phyloP scores from a whole-genome alignment of 352 stramenopile genomes.

The Pythium aquatile region DNA sequence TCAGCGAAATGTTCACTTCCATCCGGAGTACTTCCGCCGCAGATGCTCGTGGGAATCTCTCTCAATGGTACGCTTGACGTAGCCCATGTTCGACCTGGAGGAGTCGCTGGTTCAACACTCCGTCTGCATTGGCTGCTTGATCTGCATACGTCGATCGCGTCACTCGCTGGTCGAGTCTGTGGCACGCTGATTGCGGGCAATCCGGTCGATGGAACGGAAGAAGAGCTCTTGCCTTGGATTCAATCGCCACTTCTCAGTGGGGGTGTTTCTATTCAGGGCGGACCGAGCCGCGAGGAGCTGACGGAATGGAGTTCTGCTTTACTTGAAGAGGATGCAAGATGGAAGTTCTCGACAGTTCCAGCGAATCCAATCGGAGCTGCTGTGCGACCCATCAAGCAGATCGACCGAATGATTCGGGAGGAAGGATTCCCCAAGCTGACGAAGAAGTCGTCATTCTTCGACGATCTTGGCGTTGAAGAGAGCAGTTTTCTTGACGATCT shows the following conservation, averaged over 20 bases:
- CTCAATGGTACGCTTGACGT: conserved; percentile 70
- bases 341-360: conserved; percentile 16
- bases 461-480: conserved; percentile 35
- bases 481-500: conserved; percentile 53
- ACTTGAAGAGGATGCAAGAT: conserved; percentile 21
- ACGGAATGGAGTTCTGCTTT: conserved; percentile 24
- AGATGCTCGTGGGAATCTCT: conserved; percentile 49
- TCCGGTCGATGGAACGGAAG: conserved; percentile 72
- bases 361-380: background rate
- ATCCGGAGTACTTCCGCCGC: conserved; percentile 27
- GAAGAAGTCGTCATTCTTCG: conserved; percentile 30
- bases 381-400: conserved; percentile 10
- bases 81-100: conserved; percentile 68
- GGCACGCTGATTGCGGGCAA: conserved; percentile 75
- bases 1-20: background rate
- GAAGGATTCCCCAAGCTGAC: conserved; percentile 15
- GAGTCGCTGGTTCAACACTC: conserved; percentile 74
- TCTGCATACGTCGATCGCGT: conserved; percentile 71
- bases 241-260: conserved; percentile 81
- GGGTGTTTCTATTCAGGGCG: conserved; percentile 35
- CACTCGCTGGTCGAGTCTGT: conserved; percentile 61
- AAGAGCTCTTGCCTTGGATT: conserved; percentile 81
- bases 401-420: conserved; percentile 17
- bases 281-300: conserved; percentile 20
- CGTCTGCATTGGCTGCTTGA: conserved; percentile 84